phyloP scores from a whole-genome alignment of 2,329 filamentous ascomycete species.

The Colletotrichum liriopes region DNA sequence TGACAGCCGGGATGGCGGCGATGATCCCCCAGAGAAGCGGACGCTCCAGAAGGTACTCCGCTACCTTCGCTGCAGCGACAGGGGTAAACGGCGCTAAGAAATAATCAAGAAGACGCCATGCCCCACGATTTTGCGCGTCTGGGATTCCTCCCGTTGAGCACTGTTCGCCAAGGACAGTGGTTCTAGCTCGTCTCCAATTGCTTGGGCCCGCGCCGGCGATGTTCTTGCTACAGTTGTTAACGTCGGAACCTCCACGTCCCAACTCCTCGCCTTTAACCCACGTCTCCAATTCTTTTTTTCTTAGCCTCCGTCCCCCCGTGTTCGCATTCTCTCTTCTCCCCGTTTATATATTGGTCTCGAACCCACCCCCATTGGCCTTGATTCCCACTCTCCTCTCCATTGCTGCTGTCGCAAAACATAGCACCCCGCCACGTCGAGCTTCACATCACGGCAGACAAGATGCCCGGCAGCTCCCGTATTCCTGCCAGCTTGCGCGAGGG shows the following conservation, averaged over 20 bases:
- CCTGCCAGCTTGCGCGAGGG: constrained; percentile 80
- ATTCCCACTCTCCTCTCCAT: not conserved
- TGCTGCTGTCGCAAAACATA: constrained; percentile 27
- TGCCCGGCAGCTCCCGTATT: constrained; percentile 79
- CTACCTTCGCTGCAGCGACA: constrained; percentile 28
- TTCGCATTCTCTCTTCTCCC: constrained; percentile 20
- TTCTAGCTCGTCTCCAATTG: constrained; percentile 15
- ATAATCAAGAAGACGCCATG: constrained; percentile 45
- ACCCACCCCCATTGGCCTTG: constrained; percentile 17
- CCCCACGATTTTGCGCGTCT: constrained; percentile 42
- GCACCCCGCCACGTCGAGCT: constrained; percentile 29
- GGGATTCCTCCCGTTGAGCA: constrained; percentile 26
- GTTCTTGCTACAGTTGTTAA: constrained; percentile 11
- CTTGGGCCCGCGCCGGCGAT: constrained; percentile 20
- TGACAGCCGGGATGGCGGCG: constrained; percentile 45
- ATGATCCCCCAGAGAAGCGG: constrained; percentile 23
- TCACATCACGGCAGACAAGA: constrained; percentile 51
- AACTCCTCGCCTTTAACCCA: constrained; percentile 8
- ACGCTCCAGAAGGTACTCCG: constrained; percentile 23
- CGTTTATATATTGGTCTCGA: constrained; percentile 32
- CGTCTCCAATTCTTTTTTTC: constrained; percentile 32
- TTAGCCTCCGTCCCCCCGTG: constrained; percentile 10
- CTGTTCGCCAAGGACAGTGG: constrained; percentile 12
- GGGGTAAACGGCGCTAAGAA: constrained; percentile 42
- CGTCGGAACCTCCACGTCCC: constrained; percentile 23